These are phyloP conservation scores for Boletus patriciae DNA, from an alignment of 768 basidiomycete species.

Conservation along the genomic window DNA sequence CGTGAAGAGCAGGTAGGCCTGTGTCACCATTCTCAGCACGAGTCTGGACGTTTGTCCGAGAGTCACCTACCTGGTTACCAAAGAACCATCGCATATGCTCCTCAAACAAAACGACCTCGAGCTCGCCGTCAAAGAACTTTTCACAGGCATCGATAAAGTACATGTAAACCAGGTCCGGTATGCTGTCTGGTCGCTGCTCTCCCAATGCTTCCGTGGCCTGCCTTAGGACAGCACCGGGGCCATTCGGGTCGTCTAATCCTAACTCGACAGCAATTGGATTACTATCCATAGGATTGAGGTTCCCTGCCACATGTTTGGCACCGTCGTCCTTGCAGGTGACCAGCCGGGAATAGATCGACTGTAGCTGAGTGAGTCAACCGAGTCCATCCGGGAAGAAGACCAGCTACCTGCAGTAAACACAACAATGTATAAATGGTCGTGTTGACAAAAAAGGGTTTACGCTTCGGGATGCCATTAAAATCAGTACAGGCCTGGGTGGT, in stretches of 20 bases:
- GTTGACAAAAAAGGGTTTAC: conserved; percentile 81
- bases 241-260: conserved; percentile 83
- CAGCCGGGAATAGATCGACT: conserved; percentile 90
- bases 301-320: conserved; percentile 62
- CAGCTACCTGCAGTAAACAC: conserved; percentile 77
- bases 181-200: conserved; percentile 44
- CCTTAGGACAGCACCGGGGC: conserved; percentile 60
- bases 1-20: conserved; percentile 92
- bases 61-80: conserved; percentile 66
- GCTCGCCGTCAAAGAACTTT: conserved; percentile 88
- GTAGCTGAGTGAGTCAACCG: conserved; percentile 12
- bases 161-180: conserved; percentile 75
- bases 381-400: conserved; percentile 1
- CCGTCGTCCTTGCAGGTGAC: conserved; percentile 83
- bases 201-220: conserved; percentile 66
- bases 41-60: not conserved
- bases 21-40: conserved; percentile 33
- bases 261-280: conserved; percentile 84
- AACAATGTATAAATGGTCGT: conserved; percentile 90
- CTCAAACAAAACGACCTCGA: conserved; percentile 91
- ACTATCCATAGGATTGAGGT: conserved; percentile 62
- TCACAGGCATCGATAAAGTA: conserved; percentile 90
- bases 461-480: conserved; percentile 34
- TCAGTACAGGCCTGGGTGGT: conserved; percentile 31
- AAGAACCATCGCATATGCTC: conserved; percentile 96